Evolutionary conservation across 2,329 filamentous ascomycete species (phyloP), one percentile per base, ranked within the genome.

Genomic region (Xylariaceae sp.): DNA sequence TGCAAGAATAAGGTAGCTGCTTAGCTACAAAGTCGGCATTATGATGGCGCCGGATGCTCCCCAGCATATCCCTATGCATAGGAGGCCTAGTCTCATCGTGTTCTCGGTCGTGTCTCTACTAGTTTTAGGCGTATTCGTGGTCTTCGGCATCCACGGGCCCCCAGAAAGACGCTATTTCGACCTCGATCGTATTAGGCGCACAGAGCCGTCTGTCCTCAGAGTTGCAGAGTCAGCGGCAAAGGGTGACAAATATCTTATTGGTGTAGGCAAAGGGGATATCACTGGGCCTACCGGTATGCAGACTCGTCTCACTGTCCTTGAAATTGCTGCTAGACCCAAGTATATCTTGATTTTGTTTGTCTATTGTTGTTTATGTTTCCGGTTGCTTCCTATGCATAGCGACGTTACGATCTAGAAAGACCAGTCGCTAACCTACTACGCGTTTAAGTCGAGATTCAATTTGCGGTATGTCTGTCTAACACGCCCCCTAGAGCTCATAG

Each of bases 391-490:
- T 2, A 7, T 11, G 1, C 42, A 37, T 8, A 10, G 42, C 48
- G 34, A 30, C 30, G 8, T 11, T 52, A 17, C 10, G 11, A 48
- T 17, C 23, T 7, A 11, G 35, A 56, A 23, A 2, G 23, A 17
- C 6, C 42, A 11, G 53, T 55, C 55, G 55, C 63, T 64, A 63
- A 64, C 55, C 34, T 13, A 52, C 13, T 57, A 18, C 51, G 42
- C 42, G n/a, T 51, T 47, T 15, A 59, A 64, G 91, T 93, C 34
- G 91, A 96, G 74, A 85, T 96, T 74, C 91, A 90, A 70, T 83
- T 96, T 74, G 94, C 92, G 80, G 92, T 92, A 62, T 96, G 96
- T 58, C 42, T 18, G 18, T 7, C 30, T 10, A 18, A 18, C 15
- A 42, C 10, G 3, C 44, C 15, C 23, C 11, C 13, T 47, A 3